These are phyloP conservation scores for Cinnamomum micranthum DNA, from an alignment of 164 flowering plant genomes.

Conservation along the genomic window DNA sequence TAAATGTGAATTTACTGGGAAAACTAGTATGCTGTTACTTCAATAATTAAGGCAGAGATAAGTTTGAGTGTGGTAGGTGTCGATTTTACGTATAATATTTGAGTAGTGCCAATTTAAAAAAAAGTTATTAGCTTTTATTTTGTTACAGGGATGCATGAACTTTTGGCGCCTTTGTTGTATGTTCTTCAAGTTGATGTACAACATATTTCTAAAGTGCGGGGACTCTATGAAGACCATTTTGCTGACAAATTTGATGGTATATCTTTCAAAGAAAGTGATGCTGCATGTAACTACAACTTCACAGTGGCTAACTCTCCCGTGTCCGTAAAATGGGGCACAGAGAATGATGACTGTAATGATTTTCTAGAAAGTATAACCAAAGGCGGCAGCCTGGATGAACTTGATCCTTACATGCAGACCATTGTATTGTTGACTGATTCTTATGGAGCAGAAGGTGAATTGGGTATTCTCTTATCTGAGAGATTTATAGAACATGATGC, in stretches of 20 bases:
- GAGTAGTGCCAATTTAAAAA: no score
- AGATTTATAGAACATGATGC: conserved; percentile 98
- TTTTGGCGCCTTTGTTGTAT: conserved; percentile 85
- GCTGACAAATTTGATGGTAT: conserved; percentile 82
- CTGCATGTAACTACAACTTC: conserved; percentile 46
- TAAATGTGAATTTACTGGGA: no score
- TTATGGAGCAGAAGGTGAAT: conserved; percentile 96
- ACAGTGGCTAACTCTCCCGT: conserved; percentile 29
- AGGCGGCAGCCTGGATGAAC: conserved; percentile 43
- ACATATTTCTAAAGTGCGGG: conserved; percentile 67
- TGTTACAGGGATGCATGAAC: conserved; percentile 91
- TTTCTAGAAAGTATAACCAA: conserved; percentile 29
- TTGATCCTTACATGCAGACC: conserved; percentile 61
- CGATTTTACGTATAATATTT: no score
- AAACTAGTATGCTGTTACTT: no score
- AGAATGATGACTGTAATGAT: conserved; percentile 31
- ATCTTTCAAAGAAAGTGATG: conserved; percentile 55
- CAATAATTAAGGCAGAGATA: no score
- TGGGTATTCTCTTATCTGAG: conserved; percentile 83
- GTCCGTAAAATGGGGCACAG: conserved; percentile 15
- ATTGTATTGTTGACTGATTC: conserved; percentile 77
- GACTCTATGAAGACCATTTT: conserved; percentile 68
- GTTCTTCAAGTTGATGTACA: conserved; percentile 88
- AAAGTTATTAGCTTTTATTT: no score
- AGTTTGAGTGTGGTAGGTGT: no score